Base-by-base conservation (phyloP, 2,329 filamentous ascomycete genomes). In the Exophiala lecanii-corni region DNA sequence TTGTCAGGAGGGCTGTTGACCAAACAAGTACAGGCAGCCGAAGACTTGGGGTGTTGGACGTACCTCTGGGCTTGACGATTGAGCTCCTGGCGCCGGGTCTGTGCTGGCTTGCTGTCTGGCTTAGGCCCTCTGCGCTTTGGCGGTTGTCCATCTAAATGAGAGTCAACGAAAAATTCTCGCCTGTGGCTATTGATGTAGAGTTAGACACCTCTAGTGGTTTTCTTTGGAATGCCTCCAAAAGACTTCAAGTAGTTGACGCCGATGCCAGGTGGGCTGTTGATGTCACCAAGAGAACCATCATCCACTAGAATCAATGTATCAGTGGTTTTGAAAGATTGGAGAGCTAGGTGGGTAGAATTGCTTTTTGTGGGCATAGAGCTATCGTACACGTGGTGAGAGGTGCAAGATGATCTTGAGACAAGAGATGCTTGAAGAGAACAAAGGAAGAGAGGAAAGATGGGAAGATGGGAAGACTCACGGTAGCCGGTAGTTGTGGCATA, bases 51-150 rank as follows among this genome's bases (percentile, higher is more conserved):
- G n/a, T n/a, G n/a, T n/a, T n/a, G n/a, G n/a, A n/a, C n/a, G 56
- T 78, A 94, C 89, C 89, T 84, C 66, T 97, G 92, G 20, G 92
- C 92, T 69, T 97, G 91, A 51, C 92, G 80, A 62, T 97, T 97
- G 49, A 97, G 71, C 65, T 97, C 91, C 62, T 97, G 92, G 52
- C 91, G 80, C 50, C 91, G 78, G 15, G 91, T 97, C 58, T 95
- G 70, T 33, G 92, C 91, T 13, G 92, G 92, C 62, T 94, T 96
- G 71, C 86, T 94, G 64, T 97, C 92, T 15, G 92, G 92, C 63
- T 97, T 97, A 0, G 92, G 92, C 1, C 92, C 92, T 64, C 92
- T 81, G 54, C 87, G 81, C 69, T 97, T 98, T 2, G 87, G 81
- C 6, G 84, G 75, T 59, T 92, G 84, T 34, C 88, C 89, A 71